phyloP scores from a whole-genome alignment of 2,329 filamentous ascomycete species.

The Endocalyx cinctus region DNA sequence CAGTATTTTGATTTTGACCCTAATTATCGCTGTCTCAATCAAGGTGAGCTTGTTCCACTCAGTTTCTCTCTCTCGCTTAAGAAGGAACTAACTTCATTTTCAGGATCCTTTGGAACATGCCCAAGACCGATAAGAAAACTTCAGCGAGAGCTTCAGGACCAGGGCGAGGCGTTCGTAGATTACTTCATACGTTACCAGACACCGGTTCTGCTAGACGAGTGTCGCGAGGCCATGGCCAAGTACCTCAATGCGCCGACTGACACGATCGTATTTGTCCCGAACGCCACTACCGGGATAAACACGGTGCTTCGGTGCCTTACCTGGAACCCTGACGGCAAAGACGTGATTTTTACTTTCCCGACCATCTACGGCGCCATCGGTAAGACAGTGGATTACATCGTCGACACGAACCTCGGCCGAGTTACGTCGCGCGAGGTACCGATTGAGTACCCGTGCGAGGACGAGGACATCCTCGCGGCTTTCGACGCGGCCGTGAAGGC shows the following conservation, averaged over 20 bases:
- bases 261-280: conserved; percentile 71
- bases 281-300: conserved; percentile 76
- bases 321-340: conserved; percentile 65
- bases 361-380: conserved; percentile 77
- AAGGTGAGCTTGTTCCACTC: conserved; percentile 49
- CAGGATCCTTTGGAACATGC: conserved; percentile 76
- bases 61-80: conserved; percentile 6
- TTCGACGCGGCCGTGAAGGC: conserved; percentile 57
- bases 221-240: conserved; percentile 59
- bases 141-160: conserved; percentile 61
- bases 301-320: conserved; percentile 71
- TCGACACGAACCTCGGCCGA: conserved; percentile 55
- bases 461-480: conserved; percentile 57
- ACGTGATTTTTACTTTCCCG: conserved; percentile 74
- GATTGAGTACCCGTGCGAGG: conserved; percentile 64
- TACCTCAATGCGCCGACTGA: conserved; percentile 62
- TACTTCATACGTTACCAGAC: conserved; percentile 69
- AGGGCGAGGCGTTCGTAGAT: conserved; percentile 66
- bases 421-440: conserved; percentile 50
- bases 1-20: conserved; percentile 65
- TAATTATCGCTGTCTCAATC: conserved; percentile 70
- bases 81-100: conserved; percentile 5
- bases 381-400: conserved; percentile 65
- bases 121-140: conserved; percentile 57
- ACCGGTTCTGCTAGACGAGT: conserved; percentile 57